Evolutionary conservation across 176 grass and related monocot genomes (phyloP).

Genomic region (Metroxylon sagu): DNA sequence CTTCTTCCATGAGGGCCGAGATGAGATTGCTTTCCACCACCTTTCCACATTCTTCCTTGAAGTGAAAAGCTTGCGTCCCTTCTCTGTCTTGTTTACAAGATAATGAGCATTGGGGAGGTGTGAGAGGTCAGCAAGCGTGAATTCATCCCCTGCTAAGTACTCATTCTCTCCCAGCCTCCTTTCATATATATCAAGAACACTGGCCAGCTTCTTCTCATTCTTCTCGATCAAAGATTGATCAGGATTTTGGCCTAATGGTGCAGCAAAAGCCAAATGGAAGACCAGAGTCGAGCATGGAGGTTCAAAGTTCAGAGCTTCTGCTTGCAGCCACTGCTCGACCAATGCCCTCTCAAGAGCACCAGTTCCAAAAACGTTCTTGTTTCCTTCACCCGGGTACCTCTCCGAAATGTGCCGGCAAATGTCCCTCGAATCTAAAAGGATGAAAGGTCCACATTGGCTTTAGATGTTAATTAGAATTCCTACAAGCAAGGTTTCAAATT

Average conservation of each 20-base stretch:
- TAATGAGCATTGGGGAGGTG: constrained; percentile 52
- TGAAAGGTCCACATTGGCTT: not conserved
- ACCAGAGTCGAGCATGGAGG: constrained; percentile 53
- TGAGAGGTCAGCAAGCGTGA: constrained; percentile 52
- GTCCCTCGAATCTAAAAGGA: constrained; percentile 49
- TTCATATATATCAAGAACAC: constrained; percentile 47
- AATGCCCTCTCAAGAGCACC: constrained; percentile 63
- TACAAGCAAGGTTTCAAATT: no score
- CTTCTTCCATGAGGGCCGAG: constrained; percentile 46
- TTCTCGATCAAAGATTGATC: constrained; percentile 39
- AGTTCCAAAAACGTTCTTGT: constrained; percentile 44
- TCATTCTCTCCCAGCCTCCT: constrained; percentile 28
- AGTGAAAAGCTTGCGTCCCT: constrained; percentile 56
- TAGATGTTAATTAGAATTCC: no score
- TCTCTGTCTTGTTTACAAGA: constrained; percentile 33
- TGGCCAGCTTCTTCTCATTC: constrained; percentile 31
- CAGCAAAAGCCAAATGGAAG: constrained; percentile 70
- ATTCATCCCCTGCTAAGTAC: constrained; percentile 52
- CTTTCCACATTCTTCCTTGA: constrained; percentile 57
- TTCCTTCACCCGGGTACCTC: constrained; percentile 44
- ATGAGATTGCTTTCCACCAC: constrained; percentile 56
- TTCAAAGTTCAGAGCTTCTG: constrained; percentile 60
- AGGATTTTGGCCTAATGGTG: constrained; percentile 22
- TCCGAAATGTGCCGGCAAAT: constrained; percentile 60
- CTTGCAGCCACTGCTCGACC: constrained; percentile 77